Evolutionary conservation across 768 basidiomycete genomes (phyloP), one percentile per base, ranked within the genome.

Genomic region (Ephemerocybe angulata): DNA sequence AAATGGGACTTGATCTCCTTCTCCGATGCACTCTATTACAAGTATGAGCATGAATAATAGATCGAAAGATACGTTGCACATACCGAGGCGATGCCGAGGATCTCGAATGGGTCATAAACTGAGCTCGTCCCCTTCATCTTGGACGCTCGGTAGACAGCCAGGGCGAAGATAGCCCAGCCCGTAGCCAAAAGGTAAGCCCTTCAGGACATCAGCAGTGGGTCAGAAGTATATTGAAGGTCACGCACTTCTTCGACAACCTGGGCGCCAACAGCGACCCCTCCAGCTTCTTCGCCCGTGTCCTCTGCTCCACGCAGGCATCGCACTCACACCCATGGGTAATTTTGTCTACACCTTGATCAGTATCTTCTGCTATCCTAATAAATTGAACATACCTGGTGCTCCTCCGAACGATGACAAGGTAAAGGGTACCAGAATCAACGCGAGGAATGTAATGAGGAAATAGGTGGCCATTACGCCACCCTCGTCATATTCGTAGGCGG

Each of bases 1-100:
- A 86, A 99, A 68, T 93, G 90, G 2, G 90, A 87, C 72, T 98
- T 99, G 70, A 99, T 95, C 37, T 93, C 90, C 70, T 95, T 94
- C 64, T 95, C 88, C 2, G 85, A 74, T 2, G 78, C 66, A 24
- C 82, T 81, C 88, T 93, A 62, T 2, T 33, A 42, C n/a, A 6
- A 44, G 1, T 28, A 59, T 35, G 61, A 54, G 44, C 41, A 21
- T 44, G n/a, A 25, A 10, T 22, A 19, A 40, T 15, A 31, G 37
- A 33, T n/a, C 12, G 2, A 37, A n/a, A 21, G 5, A 22, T n/a
- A 58, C 52, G 19, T 42, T 28, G 35, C 21, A 78, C 85, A 58
- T 61, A 92, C 92, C 12, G 78, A 65, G 3, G 70, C 71, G 54
- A 98, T 82, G 17, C 89, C 94, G 24, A 99, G 77, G 62, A 98